Conservation (phyloP, 2,329 filamentous ascomycete genomes). For the Pestalotiopsis sp. region DNA sequence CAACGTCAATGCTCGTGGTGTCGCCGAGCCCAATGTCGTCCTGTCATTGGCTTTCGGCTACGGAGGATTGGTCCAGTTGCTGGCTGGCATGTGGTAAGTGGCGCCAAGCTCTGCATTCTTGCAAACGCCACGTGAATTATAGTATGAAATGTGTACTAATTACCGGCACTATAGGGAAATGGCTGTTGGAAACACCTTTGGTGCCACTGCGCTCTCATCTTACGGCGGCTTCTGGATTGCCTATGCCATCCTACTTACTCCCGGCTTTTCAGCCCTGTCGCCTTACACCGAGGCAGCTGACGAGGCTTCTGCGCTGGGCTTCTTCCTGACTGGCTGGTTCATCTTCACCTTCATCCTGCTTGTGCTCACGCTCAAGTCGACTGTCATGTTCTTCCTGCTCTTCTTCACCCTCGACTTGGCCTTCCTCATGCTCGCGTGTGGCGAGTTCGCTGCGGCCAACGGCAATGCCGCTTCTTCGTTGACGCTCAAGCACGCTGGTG, state of each 20-base stretch:
- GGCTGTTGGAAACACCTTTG: conserved; percentile 85
- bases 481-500: conserved; percentile 69
- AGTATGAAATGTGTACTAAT: not conserved
- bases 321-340: conserved; percentile 81
- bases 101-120: not conserved
- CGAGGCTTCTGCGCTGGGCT: conserved; percentile 65
- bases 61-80: conserved; percentile 76
- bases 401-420: conserved; percentile 78
- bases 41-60: conserved; percentile 73
- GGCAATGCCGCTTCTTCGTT: conserved; percentile 47
- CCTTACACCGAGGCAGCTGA: conserved; percentile 46
- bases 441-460: conserved; percentile 60
- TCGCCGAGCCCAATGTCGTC: conserved; percentile 66
- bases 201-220: conserved; percentile 78
- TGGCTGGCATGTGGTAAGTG: conserved; percentile 84
- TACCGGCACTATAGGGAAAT: conserved; percentile 65
- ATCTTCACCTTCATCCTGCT: conserved; percentile 80
- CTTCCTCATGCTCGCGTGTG: conserved; percentile 72
- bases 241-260: conserved; percentile 73
- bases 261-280: conserved; percentile 61
- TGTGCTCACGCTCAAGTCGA: conserved; percentile 75
- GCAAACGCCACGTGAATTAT: not conserved
- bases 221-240: conserved; percentile 86
- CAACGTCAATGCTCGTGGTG: conserved; percentile 68
- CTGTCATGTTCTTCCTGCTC: conserved; percentile 75